Conservation (phyloP, 805 yeast species). For the Jamesozyma hellenica region DNA sequence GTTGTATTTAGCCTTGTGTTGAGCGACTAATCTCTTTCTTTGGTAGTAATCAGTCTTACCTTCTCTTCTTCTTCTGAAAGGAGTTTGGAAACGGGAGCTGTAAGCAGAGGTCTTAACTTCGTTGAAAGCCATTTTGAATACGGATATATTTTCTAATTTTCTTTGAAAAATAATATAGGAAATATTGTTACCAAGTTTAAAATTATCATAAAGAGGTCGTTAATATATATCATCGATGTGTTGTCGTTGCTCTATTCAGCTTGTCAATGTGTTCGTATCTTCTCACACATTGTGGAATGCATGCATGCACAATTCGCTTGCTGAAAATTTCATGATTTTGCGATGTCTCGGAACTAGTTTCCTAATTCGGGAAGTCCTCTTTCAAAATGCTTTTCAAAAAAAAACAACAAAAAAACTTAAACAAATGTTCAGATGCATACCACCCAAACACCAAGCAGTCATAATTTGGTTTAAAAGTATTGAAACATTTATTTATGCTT, state of each 20-base stretch:
- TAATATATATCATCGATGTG: neutral
- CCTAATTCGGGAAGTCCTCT: neutral
- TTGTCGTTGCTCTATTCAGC: no score
- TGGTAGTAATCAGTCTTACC: conserved; percentile 99
- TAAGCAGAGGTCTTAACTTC: conserved; percentile 77
- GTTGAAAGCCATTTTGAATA: conserved; percentile 47
- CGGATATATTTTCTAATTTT: neutral
- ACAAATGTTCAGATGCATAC: no score
- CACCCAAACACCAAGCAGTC: no score
- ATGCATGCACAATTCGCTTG: no score
- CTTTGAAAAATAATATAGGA: neutral
- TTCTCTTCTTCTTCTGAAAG: conserved; percentile 99
- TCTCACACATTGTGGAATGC: no score
- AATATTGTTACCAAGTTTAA: no score
- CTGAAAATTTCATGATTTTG: neutral
- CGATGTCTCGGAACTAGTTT: neutral
- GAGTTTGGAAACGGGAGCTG: conserved; percentile 99
- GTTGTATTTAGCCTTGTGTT: conserved; percentile 99
- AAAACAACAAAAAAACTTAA: no score
- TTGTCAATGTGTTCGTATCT: neutral
- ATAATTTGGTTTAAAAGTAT: no score
- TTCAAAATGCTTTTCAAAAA: no score
- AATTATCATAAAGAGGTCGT: no score
- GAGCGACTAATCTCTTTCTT: conserved; percentile 98
- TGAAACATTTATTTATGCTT: no score